Conservation (phyloP, 208 protist species). For the Blastocrithidia nonstop region DNA sequence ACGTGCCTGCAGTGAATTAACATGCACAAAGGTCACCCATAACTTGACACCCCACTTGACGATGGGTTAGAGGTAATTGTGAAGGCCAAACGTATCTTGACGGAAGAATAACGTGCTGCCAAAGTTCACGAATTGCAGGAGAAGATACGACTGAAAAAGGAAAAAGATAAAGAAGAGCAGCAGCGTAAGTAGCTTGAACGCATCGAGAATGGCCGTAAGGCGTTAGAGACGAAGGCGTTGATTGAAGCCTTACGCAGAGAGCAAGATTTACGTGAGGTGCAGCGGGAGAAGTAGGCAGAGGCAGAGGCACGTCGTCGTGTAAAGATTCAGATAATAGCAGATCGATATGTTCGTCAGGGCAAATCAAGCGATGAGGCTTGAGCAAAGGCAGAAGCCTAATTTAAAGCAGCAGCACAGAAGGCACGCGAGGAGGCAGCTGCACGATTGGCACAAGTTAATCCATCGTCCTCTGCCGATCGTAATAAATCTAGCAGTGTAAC, state of each 20-base stretch:
- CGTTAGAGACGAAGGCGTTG: constrained; percentile 26
- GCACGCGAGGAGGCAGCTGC: constrained; percentile 15
- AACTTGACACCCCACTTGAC: constrained; percentile 65
- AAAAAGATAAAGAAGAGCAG: constrained; percentile 27
- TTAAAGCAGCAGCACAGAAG: constrained; percentile 19
- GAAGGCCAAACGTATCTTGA: constrained; percentile 44
- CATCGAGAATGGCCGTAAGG: constrained; percentile 40
- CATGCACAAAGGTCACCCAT: constrained; percentile 68
- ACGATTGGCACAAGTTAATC: constrained; percentile 2
- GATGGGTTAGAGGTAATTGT: constrained; percentile 48
- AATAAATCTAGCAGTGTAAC: constrained; percentile 1
- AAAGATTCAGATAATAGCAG: constrained; percentile 44
- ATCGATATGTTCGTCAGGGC: constrained; percentile 50
- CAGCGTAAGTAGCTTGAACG: constrained; percentile 37
- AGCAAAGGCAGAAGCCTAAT: constrained; percentile 19
- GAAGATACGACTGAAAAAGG: constrained; percentile 29
- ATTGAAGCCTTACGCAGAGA: constrained; percentile 33
- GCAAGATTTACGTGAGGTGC: constrained; percentile 22
- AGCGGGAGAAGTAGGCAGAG: constrained; percentile 37
- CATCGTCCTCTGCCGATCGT: neutral
- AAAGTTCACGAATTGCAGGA: constrained; percentile 56
- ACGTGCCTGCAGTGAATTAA: constrained; percentile 75
- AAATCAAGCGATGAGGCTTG: constrained; percentile 30
- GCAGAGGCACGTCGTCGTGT: constrained; percentile 29
- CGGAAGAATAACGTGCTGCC: constrained; percentile 44